phyloP scores from a whole-genome alignment of 148 eudicot genomes.

The Fallopia convolvulus region DNA sequence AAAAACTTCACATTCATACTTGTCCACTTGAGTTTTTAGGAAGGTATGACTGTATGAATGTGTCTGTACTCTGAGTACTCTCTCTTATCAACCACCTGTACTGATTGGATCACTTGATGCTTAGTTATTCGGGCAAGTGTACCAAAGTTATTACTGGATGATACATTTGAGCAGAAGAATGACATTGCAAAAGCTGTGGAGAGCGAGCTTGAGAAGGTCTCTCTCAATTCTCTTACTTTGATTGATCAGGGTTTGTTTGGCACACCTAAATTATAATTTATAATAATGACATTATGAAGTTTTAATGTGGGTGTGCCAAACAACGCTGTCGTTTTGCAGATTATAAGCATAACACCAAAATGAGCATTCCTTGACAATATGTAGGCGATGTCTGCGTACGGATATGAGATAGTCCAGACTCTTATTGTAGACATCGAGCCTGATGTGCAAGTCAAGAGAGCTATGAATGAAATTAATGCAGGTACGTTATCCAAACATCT shows the following conservation, averaged over 20 bases:
- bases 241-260: too few species aligned
- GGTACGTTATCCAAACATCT: constrained; percentile 15
- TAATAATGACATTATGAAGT: too few species aligned
- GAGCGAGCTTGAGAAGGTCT: constrained; percentile 13
- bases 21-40: background rate
- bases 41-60: background rate
- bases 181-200: constrained; percentile 15
- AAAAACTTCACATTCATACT: background rate
- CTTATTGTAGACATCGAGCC: constrained; percentile 56
- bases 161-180: constrained; percentile 16
- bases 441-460: constrained; percentile 41
- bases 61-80: background rate
- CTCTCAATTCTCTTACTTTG: background rate
- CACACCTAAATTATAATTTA: too few species aligned
- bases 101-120: background rate
- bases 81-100: background rate
- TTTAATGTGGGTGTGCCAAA: too few species aligned
- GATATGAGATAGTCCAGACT: constrained; percentile 51
- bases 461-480: constrained; percentile 58
- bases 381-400: constrained; percentile 52
- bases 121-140: constrained; percentile 15
- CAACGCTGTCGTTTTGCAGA: background rate
- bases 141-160: constrained; percentile 10
- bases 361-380: background rate
- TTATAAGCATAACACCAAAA: background rate